Percentiles rank a stretch among this genome's conserved stretches.
Evolutionary conservation across 1,284 basidiomycete genomes (phyloP).

Genomic region (Papiliotrema laurentii): DNA sequence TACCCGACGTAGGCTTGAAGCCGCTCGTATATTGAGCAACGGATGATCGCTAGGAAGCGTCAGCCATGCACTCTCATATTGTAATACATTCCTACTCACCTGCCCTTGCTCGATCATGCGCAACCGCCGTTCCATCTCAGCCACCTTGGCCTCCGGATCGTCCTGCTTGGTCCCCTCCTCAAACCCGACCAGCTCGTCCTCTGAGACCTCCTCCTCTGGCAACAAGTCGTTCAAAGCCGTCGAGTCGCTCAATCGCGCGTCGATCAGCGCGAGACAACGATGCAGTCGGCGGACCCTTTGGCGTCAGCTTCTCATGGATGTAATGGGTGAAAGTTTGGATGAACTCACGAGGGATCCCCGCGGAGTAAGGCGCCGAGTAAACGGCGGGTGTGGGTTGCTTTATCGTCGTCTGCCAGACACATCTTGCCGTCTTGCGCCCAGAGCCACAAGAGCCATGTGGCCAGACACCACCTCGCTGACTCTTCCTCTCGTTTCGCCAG

Average conservation of each 20-base stretch:
- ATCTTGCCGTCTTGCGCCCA: constrained; percentile 3
- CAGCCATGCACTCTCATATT: not conserved
- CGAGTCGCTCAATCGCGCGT: not conserved
- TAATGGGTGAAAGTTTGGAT: not conserved
- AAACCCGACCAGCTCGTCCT: constrained; percentile 4
- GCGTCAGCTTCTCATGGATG: not conserved
- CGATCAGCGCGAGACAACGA: not conserved
- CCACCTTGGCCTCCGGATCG: constrained; percentile 4
- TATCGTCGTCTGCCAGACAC: not conserved
- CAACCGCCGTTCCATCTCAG: constrained; percentile 21
- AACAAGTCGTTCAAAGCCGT: not conserved
- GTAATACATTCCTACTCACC: too few species aligned
- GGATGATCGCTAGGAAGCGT: too few species aligned
- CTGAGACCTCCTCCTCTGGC: not conserved
- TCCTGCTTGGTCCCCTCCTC: constrained; percentile 6
- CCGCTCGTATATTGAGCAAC: not conserved
- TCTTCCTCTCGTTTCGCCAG: not conserved
- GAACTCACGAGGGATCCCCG: too few species aligned
- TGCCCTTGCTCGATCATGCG: constrained; percentile 12
- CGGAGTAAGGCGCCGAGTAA: too few species aligned
- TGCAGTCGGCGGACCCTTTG: not conserved
- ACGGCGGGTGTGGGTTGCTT: too few species aligned
- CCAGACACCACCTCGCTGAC: constrained; percentile 7
- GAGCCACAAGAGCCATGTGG: constrained; percentile 6
- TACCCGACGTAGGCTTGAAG: not conserved